A percentile compares a stretch with the other conserved stretches of the same genome.
Evolutionary conservation across 1,139 yeast genomes (phyloP).

Genomic region (Dujonia santamariae): DNA sequence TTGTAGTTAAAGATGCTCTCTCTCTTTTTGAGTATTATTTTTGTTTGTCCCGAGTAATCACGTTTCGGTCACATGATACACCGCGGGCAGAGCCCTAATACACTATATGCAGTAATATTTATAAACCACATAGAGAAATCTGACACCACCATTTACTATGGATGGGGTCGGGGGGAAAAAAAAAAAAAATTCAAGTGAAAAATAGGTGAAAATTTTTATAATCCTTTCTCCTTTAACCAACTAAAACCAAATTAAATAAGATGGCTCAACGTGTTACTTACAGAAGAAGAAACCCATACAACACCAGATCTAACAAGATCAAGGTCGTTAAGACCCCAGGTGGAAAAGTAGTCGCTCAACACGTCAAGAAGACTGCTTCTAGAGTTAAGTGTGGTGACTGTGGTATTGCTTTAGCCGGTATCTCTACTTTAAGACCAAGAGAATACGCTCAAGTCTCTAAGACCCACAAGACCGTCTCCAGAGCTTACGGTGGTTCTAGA

Average conservation of each 20-base stretch:
- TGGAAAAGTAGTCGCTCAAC: conserved; percentile 97
- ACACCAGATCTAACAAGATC: conserved; percentile 10
- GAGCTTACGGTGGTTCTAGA: conserved; percentile 99
- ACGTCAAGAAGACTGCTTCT: conserved; percentile 91
- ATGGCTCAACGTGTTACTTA: conserved; percentile 55
- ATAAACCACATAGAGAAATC: too few species aligned
- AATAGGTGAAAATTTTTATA: not conserved
- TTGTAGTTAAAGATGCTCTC: too few species aligned
- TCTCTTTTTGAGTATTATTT: too few species aligned
- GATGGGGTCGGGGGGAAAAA: conserved; percentile 2
- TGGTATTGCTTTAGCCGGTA: conserved; percentile 88
- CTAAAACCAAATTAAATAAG: too few species aligned
- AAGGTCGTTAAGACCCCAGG: conserved; percentile 93
- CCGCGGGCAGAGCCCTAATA: too few species aligned
- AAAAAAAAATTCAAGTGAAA: conserved; percentile 2
- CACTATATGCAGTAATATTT: too few species aligned
- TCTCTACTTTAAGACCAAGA: conserved; percentile 96
- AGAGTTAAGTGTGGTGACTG: conserved; percentile 99
- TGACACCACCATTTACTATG: too few species aligned
- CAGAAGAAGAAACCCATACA: conserved; percentile 43
- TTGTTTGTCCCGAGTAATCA: too few species aligned
- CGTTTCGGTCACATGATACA: too few species aligned
- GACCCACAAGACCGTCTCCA: conserved; percentile 97
- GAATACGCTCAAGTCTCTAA: conserved; percentile 91
- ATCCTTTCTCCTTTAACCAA: too few species aligned